phyloP scores from a whole-genome alignment of 2,329 filamentous ascomycete species.

The Sordariomycetes sp. region DNA sequence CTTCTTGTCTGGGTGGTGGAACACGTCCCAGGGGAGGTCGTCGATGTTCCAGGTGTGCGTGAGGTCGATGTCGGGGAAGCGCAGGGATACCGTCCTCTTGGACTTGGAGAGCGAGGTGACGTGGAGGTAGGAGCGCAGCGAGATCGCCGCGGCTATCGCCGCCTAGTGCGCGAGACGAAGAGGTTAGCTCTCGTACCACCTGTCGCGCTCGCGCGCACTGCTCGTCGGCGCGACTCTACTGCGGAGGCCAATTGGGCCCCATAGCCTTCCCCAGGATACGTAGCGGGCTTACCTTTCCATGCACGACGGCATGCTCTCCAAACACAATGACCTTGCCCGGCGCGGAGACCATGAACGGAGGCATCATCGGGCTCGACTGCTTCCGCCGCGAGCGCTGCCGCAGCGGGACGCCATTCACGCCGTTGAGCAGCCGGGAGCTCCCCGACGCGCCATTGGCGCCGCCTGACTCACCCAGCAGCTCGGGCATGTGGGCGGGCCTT shows the following conservation, averaged over 20 bases:
- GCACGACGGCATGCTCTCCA: constrained; percentile 94
- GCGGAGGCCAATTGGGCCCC: not conserved
- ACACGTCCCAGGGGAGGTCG: constrained; percentile 73
- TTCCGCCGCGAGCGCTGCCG: constrained; percentile 35
- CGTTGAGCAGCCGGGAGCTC: constrained; percentile 15
- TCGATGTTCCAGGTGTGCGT: constrained; percentile 92
- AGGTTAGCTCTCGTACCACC: not conserved
- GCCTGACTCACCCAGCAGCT: constrained; percentile 9
- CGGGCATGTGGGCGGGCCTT: constrained; percentile 1
- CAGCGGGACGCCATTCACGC: constrained; percentile 15
- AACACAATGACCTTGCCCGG: constrained; percentile 98
- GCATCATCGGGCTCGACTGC: constrained; percentile 56
- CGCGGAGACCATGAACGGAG: constrained; percentile 93
- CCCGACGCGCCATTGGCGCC: constrained; percentile 10
- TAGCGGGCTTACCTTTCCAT: constrained; percentile 60
- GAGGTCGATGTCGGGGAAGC: constrained; percentile 83
- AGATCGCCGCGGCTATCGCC: constrained; percentile 89
- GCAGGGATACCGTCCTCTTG: constrained; percentile 71
- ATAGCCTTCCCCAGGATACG: not conserved
- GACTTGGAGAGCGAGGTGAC: constrained; percentile 92
- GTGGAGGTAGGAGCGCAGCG: constrained; percentile 88
- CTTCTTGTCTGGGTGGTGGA: constrained; percentile 72
- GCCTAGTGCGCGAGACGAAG: constrained; percentile 33
- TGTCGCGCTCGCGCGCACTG: not conserved
- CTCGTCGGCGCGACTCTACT: not conserved